Evolutionary conservation across 768 basidiomycete species (phyloP), one percentile per base, ranked within the genome.

Genomic region (Macrolepiota dolichaula): DNA sequence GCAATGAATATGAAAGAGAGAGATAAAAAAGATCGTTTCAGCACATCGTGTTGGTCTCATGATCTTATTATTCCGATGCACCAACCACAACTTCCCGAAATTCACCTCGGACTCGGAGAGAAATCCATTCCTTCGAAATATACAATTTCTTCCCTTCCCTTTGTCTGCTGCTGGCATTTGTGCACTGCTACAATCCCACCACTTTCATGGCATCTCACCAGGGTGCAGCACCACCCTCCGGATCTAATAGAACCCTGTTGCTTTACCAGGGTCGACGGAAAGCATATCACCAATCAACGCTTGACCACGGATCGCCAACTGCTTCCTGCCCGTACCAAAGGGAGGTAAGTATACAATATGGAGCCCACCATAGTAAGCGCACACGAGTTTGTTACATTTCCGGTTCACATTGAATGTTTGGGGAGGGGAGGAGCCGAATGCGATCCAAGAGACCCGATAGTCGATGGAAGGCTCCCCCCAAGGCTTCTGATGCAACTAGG

Each of bases 241-340:
- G 40, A 59, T 59, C 57, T 56, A 29, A 40, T 32, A 10, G 37
- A 38, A 25, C 57, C 57, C 57, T 59, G 57, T 13, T 13, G 36
- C 9, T 22, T 27, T 13, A n/a, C n/a, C 57, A 58, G 57, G 57
- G 57, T 59, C 38, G 37, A 42, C 50, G 50, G 57, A 51, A 52
- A 51, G 50, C 15, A 29, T 42, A 52, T 59, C 50, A 59, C 25
- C 38, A 49, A 51, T 38, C 50, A 40, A 36, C 24, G 35, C 19
- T 32, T 27, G 57, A 24, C 57, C 44, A 32, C 49, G 38, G 29
- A 38, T 51, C 51, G 36, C 17, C 27, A 49, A 42, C 19, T 27
- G 49, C 49, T 58, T 58, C 57, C 47, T 32, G 24, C 11, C 13
- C 13, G 6, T 25, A 29, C 40, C 57, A 40, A 59, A 59, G 57